These are phyloP conservation scores for Zelonia costaricensis DNA, from an alignment of 208 protist genomes.

Conservation along the genomic window DNA sequence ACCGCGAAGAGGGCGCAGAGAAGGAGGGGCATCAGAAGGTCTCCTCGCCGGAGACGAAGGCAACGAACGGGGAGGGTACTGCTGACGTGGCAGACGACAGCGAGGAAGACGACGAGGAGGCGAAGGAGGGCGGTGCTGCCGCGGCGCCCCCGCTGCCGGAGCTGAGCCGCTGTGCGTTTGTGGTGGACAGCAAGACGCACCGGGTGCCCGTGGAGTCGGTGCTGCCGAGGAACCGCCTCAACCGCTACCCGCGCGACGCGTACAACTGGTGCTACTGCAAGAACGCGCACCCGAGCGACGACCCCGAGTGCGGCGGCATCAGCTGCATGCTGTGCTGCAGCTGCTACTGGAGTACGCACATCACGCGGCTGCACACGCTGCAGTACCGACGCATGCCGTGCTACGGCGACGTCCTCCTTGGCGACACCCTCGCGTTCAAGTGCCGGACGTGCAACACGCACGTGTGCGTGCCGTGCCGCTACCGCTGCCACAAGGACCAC, in stretches of 20 bases:
- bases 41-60: too few species aligned
- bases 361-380: constrained; percentile 54
- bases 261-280: constrained; percentile 83
- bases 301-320: constrained; percentile 65
- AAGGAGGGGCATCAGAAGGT: too few species aligned
- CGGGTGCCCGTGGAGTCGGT: constrained; percentile 43
- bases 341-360: constrained; percentile 82
- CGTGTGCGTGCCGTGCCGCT: constrained; percentile 78
- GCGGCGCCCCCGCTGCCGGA: constrained; percentile 22
- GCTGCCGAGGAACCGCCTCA: constrained; percentile 60
- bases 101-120: not conserved
- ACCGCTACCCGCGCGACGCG: constrained; percentile 77
- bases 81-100: too few species aligned
- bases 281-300: constrained; percentile 51
- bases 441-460: constrained; percentile 72
- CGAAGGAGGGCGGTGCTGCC: not conserved
- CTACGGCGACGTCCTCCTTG: constrained; percentile 78
- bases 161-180: constrained; percentile 59
- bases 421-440: constrained; percentile 65
- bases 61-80: too few species aligned
- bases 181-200: constrained; percentile 67
- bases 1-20: not conserved
- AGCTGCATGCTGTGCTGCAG: constrained; percentile 79
- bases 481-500: constrained; percentile 84
- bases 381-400: constrained; percentile 68